Evolutionary conservation across 169 alveolate species (phyloP), one percentile per base, ranked within the genome.

Genomic region (Eimeria acervulina): DNA sequence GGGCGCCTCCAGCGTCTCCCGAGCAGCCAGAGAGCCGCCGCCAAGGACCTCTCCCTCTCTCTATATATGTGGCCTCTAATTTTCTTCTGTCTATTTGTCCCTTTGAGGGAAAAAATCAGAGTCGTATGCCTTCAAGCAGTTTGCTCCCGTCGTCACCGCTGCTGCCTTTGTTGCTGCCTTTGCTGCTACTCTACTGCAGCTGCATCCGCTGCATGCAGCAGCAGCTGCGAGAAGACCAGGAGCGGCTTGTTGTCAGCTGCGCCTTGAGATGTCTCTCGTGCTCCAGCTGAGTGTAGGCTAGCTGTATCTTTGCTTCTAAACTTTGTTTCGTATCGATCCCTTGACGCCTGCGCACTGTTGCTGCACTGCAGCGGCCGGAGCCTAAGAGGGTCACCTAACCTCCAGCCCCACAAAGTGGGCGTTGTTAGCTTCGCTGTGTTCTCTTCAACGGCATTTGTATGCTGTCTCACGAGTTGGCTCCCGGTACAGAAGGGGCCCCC

Each of bases 11-110:
- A 31, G 44, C 78, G 17, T 66, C 44, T 40, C 78, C 44, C 78
- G 78, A 28, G 78, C 78, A 66, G 42, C 78, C 40, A 26, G 78
- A 63, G 36, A 63, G 74, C 74, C 36, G 85, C 85, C n/a, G 47
- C 85, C 31, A 55, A 23, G 0, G 52, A 10, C 59, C 59, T 17
- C 15, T 51, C 81, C 15, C 85, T 6, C 55, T 74, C 10, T 17
- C 81, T 68, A 5, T 36, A 8, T 68, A 40, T 10, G 23, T 17
- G 52, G 52, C 85, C 85, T 33, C 28, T 55, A 13, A 12, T 19
- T 74, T 33, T 17, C 52, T 74, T n/a, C 21, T 63, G 74, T 63
- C 74, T 26, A 26, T 63, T 26, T 63, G 8, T 63, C 36, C 33
- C 36, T 15, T 74, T 13, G n/a, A 33, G 15, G 6, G 36, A 74